phyloP scores from a whole-genome alignment of 257 asterid genomes.

The Scutellaria minor region DNA sequence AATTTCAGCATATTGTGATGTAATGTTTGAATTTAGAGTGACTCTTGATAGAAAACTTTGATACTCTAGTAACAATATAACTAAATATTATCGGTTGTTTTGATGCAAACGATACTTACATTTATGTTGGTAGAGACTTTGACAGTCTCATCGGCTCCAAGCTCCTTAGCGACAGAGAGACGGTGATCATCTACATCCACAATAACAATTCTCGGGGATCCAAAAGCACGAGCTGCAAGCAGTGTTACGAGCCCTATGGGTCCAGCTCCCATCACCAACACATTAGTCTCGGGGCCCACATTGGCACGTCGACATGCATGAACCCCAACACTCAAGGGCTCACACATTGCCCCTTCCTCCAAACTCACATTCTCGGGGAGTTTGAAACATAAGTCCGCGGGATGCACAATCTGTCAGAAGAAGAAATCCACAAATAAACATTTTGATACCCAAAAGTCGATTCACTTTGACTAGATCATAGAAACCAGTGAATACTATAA shows the following conservation, averaged over 20 bases:
- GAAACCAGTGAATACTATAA: neutral
- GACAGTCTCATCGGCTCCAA: conserved; percentile 78
- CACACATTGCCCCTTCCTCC: conserved; percentile 99
- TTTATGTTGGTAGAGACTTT: conserved; percentile 63
- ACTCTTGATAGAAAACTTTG: neutral
- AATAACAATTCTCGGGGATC: conserved; percentile 73
- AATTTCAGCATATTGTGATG: neutral
- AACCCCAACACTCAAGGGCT: conserved; percentile 93
- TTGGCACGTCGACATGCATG: conserved; percentile 94
- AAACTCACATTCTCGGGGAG: conserved; percentile 84
- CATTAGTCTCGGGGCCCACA: conserved; percentile 81
- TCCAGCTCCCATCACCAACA: conserved; percentile 92
- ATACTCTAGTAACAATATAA: too few species aligned
- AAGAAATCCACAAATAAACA: neutral
- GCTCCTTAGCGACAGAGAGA: conserved; percentile 72
- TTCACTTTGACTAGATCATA: neutral
- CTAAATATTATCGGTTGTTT: neutral
- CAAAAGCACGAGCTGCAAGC: conserved; percentile 93
- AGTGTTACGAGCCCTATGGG: conserved; percentile 86
- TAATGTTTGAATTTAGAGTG: neutral
- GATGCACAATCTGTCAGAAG: conserved; percentile 82
- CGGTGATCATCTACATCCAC: conserved; percentile 83
- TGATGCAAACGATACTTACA: conserved; percentile 46
- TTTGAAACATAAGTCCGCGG: conserved; percentile 86
- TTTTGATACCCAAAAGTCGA: neutral